Percentiles rank a stretch among this genome's conserved stretches.
Evolutionary conservation across 2,329 filamentous ascomycete genomes (phyloP).

Genomic region (Penicillium sp.): DNA sequence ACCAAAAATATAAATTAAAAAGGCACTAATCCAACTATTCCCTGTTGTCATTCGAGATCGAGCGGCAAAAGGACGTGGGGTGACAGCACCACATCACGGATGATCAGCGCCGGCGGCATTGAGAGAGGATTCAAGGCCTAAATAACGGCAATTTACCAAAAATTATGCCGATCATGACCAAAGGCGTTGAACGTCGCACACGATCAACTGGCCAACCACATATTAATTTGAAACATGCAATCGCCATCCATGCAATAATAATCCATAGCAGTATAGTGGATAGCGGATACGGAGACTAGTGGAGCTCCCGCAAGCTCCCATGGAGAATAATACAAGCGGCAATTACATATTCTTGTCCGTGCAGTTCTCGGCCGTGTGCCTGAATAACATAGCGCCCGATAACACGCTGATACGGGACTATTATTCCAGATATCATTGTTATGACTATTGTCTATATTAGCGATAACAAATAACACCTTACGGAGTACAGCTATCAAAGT

Average conservation of each 20-base stretch:
- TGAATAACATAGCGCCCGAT: slow-evolving; percentile 1
- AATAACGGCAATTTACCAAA: neutral
- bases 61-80: slow-evolving; percentile 1
- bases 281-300: neutral
- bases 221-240: slow-evolving; percentile 1
- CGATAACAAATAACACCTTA: neutral
- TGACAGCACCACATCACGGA: slow-evolving; percentile 1
- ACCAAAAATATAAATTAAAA: neutral
- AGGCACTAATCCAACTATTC: neutral
- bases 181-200: neutral
- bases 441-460: neutral
- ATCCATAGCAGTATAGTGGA: neutral
- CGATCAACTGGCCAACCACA: neutral
- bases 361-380: neutral
- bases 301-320: neutral
- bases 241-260: neutral
- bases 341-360: neutral
- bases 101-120: slow-evolving; percentile 1
- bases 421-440: neutral
- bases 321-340: neutral
- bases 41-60: neutral
- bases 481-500: neutral
- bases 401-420: neutral
- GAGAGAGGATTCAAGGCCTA: neutral
- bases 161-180: neutral